These are phyloP conservation scores for Curvularia spicifera DNA, from an alignment of 2,329 filamentous ascomycete species.

Conservation along the genomic window DNA sequence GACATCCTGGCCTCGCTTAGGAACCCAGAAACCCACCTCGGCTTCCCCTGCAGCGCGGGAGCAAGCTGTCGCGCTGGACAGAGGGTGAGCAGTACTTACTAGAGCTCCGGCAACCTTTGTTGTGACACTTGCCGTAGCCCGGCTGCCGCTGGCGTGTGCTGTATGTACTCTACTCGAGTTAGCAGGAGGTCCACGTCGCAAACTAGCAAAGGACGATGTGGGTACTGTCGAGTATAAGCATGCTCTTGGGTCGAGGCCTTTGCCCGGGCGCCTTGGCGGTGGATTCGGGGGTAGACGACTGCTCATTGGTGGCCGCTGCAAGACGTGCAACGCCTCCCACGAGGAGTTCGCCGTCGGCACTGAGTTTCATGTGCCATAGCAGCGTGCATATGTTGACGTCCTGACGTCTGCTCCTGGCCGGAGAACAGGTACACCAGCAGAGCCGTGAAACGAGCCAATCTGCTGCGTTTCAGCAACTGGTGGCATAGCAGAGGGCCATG, in stretches of 20 bases:
- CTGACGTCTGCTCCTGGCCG: conserved; percentile 29
- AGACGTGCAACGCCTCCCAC: conserved; percentile 18
- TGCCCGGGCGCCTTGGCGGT: not conserved
- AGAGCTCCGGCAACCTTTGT: not conserved
- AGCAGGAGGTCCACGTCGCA: conserved; percentile 4
- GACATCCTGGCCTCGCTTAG: conserved; percentile 19
- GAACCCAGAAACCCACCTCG: conserved; percentile 8
- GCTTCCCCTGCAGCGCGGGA: conserved; percentile 22
- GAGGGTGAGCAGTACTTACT: conserved; percentile 14
- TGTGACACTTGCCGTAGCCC: not conserved
- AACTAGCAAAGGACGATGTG: not conserved
- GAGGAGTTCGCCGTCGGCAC: conserved; percentile 29
- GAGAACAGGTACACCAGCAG: conserved; percentile 12
- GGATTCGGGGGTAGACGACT: not conserved
- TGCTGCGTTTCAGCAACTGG: conserved; percentile 25
- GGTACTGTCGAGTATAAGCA: conserved; percentile 12
- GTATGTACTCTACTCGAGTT: not conserved
- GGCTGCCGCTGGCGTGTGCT: not conserved
- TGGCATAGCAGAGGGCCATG: conserved; percentile 26
- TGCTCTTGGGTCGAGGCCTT: conserved; percentile 23
- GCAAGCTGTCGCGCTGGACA: conserved; percentile 15
- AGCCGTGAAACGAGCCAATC: conserved; percentile 17
- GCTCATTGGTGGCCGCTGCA: not conserved
- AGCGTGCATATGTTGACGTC: conserved; percentile 27
- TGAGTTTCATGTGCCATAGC: conserved; percentile 37